phyloP scores from a whole-genome alignment of 2,329 filamentous ascomycete species.

The Trichoderma sp. region DNA sequence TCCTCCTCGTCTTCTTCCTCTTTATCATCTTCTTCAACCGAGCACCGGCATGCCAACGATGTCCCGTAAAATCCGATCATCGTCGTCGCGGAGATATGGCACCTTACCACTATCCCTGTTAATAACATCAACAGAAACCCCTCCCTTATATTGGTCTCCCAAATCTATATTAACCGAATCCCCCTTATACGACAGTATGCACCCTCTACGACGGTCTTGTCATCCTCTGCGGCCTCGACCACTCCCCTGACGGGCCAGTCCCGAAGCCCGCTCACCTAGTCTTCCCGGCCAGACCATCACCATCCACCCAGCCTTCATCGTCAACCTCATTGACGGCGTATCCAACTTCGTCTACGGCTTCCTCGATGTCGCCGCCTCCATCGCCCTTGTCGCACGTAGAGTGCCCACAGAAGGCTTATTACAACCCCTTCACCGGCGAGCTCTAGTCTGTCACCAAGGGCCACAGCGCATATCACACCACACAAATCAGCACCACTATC shows the following conservation, averaged over 20 bases:
- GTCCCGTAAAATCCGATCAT: slow-evolving; percentile 50
- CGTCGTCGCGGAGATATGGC: slow-evolving; percentile 53
- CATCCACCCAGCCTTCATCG: not conserved
- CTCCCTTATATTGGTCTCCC: not conserved
- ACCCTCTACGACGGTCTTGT: slow-evolving; percentile 63
- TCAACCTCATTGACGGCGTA: not conserved
- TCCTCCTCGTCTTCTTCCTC: slow-evolving; percentile 19
- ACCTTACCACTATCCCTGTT: slow-evolving; percentile 36
- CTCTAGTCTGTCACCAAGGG: not conserved
- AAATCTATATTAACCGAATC: slow-evolving; percentile 20
- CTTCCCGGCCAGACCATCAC: slow-evolving; percentile 30
- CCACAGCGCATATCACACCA: not conserved
- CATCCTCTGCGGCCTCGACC: slow-evolving; percentile 45
- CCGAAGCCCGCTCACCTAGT: slow-evolving; percentile 74
- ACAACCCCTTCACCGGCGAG: not conserved
- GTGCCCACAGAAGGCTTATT: not conserved
- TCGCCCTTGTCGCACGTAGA: not conserved
- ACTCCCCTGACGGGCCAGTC: slow-evolving; percentile 70
- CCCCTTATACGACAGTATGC: slow-evolving; percentile 75
- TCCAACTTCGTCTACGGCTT: not conserved
- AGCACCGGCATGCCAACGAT: slow-evolving; percentile 38
- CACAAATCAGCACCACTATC: not conserved
- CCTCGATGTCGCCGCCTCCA: not conserved
- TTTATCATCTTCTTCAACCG: slow-evolving; percentile 25
- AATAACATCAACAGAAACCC: not conserved